Evolutionary conservation across 768 basidiomycete species (phyloP), one percentile per base, ranked within the genome.

Genomic region (Suillus alpinus): DNA sequence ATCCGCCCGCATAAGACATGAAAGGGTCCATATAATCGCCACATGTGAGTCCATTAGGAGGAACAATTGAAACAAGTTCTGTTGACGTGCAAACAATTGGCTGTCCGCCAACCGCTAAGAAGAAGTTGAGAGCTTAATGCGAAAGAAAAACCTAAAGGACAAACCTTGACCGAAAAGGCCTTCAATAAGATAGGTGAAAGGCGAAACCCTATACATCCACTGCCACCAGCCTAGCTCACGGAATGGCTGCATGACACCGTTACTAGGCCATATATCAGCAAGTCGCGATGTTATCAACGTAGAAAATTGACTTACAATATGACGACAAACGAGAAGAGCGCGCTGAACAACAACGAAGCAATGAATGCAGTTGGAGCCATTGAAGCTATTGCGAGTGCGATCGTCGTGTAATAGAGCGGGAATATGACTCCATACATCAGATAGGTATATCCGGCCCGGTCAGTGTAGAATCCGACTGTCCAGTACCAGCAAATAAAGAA

Each of bases 401-500:
- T 79, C 1, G 83, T 82, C 16, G 85, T 86, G 66, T 84, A 87
- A 64, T 86, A 89, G 0, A 83, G 37, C 6, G 86, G 84, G 67
- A 81, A 87, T 23, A 85, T 63, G 32, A 89, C 64, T 23, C 76
- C 80, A 31, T 85, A 61, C 65, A 84, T 72, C 5, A 88, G 77
- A 67, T 78, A 87, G 3, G 82, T 83, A 65, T 83, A 87, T 18
- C 80, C 87, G 2, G 79, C 86, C 41, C 86, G 74, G 16, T 77
- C 75, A 1, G 72, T 74, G 10, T 77, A 75, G 67, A 85, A 85
- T 0, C 86, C 86, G 56, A 88, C 84, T 5, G 86, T 86, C 83
- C 84, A 88, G 71, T 81, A 89, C 87, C 87, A 90, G 65, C 80
- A 83, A 57, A 87, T 65, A 75, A 83, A 91, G 73, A 86, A 80